phyloP scores from a whole-genome alignment of 1,284 basidiomycete species.

The Kwoniella shivajii region DNA sequence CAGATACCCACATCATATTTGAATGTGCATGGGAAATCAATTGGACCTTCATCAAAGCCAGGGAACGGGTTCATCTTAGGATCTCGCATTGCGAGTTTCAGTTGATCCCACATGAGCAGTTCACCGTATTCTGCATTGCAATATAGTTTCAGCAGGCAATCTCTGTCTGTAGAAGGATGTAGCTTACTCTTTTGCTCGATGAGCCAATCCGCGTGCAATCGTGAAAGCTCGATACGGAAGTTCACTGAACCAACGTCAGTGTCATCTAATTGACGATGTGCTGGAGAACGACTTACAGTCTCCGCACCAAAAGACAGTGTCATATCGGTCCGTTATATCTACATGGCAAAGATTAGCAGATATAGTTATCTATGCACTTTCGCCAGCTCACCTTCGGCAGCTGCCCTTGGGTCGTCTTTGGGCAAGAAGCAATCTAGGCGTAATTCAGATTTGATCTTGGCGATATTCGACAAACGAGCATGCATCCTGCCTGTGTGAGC shows the following conservation, averaged over 20 bases:
- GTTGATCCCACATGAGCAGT: slow-evolving; percentile 60
- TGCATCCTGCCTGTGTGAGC: slow-evolving; percentile 54
- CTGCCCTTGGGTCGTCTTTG: slow-evolving; percentile 41
- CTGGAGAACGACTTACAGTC: slow-evolving; percentile 43
- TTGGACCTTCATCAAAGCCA: slow-evolving; percentile 58
- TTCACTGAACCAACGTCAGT: slow-evolving; percentile 41
- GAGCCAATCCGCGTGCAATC: slow-evolving; percentile 60
- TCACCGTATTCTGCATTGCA: slow-evolving; percentile 45
- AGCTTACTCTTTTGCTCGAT: slow-evolving; percentile 55
- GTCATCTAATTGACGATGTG: neutral
- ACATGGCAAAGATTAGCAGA: neutral
- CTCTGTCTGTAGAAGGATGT: neutral
- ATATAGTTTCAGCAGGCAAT: neutral
- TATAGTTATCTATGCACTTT: neutral
- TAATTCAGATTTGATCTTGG: slow-evolving; percentile 59
- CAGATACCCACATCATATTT: slow-evolving; percentile 55
- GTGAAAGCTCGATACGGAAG: slow-evolving; percentile 59
- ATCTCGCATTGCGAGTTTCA: slow-evolving; percentile 55
- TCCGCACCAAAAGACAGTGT: slow-evolving; percentile 60
- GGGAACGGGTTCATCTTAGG: slow-evolving; percentile 42
- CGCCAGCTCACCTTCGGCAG: slow-evolving; percentile 14
- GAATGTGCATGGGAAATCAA: slow-evolving; percentile 59
- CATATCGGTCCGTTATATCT: slow-evolving; percentile 59
- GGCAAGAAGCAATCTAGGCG: slow-evolving; percentile 58
- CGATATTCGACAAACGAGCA: slow-evolving; percentile 52